These are phyloP conservation scores for Naganishia randhawae DNA, from an alignment of 768 basidiomycete genomes.

Conservation along the genomic window DNA sequence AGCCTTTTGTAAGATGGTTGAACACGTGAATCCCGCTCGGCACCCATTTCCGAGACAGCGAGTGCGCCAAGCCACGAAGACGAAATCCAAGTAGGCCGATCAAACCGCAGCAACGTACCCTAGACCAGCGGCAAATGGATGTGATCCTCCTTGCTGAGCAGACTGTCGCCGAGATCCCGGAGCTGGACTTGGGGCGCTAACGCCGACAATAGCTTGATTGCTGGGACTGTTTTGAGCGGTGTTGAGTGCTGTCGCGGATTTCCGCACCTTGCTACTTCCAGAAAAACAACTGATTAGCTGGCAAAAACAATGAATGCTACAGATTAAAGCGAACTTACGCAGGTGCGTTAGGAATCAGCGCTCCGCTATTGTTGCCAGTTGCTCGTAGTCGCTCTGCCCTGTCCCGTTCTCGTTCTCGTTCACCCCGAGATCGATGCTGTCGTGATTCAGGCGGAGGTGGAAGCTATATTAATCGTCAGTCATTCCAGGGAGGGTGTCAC, in stretches of 20 bases:
- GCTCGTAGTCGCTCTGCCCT: conserved; percentile 40
- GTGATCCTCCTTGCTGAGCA: conserved; percentile 35
- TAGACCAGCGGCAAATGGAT: conserved; percentile 45
- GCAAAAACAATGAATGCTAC: background rate
- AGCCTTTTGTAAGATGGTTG: background rate
- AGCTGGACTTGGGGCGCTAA: conserved; percentile 44
- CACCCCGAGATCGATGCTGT: conserved; percentile 42
- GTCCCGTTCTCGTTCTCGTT: conserved; percentile 43
- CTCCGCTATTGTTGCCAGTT: conserved; percentile 34
- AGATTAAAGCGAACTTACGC: conserved; percentile 32
- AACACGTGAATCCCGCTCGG: background rate
- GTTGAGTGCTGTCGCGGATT: conserved; percentile 36
- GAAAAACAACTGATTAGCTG: conserved; percentile 16
- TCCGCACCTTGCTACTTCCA: conserved; percentile 38
- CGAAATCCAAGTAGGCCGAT: background rate
- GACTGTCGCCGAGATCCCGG: conserved; percentile 46
- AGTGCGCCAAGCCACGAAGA: background rate
- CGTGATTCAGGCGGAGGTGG: conserved; percentile 41
- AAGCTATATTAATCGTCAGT: conserved; percentile 32
- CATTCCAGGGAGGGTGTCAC: background rate
- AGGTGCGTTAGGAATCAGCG: conserved; percentile 29
- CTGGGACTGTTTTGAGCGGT: conserved; percentile 43
- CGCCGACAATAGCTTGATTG: conserved; percentile 50
- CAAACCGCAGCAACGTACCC: conserved; percentile 27
- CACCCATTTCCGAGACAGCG: background rate